Evolutionary conservation across 495 filamentous ascomycete genomes (phyloP).

Genomic region (Emericellopsis terricola): DNA sequence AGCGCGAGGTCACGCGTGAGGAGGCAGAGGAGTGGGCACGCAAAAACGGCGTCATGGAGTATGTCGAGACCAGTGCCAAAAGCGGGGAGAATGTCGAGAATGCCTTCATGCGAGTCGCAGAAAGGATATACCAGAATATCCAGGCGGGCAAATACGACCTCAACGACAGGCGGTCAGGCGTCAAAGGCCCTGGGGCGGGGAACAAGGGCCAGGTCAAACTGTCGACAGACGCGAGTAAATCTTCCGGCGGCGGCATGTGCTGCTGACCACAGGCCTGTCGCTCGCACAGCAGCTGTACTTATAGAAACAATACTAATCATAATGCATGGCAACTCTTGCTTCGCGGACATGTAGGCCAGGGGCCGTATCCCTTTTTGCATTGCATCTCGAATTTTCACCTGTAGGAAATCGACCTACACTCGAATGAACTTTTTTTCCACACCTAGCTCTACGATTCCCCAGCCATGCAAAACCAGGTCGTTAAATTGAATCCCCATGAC

Average conservation of each 20-base stretch:
- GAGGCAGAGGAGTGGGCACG: constrained; percentile 83
- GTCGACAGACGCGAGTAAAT: constrained; percentile 15
- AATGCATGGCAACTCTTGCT: no score
- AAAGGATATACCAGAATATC: constrained; percentile 89
- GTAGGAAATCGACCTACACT: no score
- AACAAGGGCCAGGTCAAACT: constrained; percentile 30
- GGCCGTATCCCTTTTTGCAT: no score
- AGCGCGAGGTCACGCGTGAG: constrained; percentile 54
- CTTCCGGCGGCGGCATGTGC: constrained; percentile 4
- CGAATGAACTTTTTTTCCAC: no score
- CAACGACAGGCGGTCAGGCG: constrained; percentile 84
- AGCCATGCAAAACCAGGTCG: no score
- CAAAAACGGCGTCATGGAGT: constrained; percentile 64
- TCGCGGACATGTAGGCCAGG: no score
- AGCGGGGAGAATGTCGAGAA: constrained; percentile 82
- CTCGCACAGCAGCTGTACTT: no score
- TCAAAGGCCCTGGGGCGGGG: constrained; percentile 44
- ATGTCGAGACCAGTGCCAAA: constrained; percentile 94
- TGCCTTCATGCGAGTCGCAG: constrained; percentile 82
- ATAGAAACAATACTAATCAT: no score
- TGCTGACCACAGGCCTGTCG: no score
- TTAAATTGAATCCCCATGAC: no score
- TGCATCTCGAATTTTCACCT: no score
- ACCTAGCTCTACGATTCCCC: no score
- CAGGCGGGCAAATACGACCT: constrained; percentile 85